A percentile compares a stretch with the other conserved stretches of the same genome.
Evolutionary conservation across 805 yeast species (phyloP).

Genomic region (Metschnikowia gruessii): DNA sequence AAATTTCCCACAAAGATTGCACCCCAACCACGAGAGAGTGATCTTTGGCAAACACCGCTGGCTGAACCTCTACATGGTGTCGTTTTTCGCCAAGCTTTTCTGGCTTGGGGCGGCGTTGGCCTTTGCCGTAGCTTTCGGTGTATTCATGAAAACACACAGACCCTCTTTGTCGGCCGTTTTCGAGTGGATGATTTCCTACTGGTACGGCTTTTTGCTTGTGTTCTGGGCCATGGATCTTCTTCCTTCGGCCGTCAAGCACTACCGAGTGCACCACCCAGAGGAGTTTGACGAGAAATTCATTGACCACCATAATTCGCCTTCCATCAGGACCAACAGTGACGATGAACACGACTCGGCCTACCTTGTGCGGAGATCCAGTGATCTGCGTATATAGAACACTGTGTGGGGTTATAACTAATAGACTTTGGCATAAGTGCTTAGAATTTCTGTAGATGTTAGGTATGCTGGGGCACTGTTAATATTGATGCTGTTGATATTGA

Average conservation of each 20-base stretch:
- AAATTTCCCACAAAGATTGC: slow-evolving; percentile 33
- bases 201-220: slow-evolving; percentile 70
- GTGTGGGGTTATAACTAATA: too few species aligned
- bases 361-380: not conserved
- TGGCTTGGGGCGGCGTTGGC: slow-evolving; percentile 69
- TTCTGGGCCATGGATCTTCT: slow-evolving; percentile 67
- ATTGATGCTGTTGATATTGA: too few species aligned
- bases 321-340: not conserved
- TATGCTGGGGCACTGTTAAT: too few species aligned
- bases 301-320: slow-evolving; percentile 20
- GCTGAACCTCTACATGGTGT: slow-evolving; percentile 43
- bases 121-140: slow-evolving; percentile 70
- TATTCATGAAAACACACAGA: slow-evolving; percentile 33
- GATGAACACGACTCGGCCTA: not conserved
- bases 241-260: slow-evolving; percentile 51
- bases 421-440: too few species aligned
- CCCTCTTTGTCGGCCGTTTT: slow-evolving; percentile 57
- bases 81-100: slow-evolving; percentile 50
- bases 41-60: slow-evolving; percentile 37
- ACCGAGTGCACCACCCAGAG: slow-evolving; percentile 30
- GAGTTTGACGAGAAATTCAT: slow-evolving; percentile 20
- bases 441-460: too few species aligned
- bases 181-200: slow-evolving; percentile 87
- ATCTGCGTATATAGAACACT: too few species aligned
- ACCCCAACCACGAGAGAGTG: slow-evolving; percentile 39